Evolutionary conservation across 768 basidiomycete genomes (phyloP).

Genomic region (Lactifluus subvellereus): DNA sequence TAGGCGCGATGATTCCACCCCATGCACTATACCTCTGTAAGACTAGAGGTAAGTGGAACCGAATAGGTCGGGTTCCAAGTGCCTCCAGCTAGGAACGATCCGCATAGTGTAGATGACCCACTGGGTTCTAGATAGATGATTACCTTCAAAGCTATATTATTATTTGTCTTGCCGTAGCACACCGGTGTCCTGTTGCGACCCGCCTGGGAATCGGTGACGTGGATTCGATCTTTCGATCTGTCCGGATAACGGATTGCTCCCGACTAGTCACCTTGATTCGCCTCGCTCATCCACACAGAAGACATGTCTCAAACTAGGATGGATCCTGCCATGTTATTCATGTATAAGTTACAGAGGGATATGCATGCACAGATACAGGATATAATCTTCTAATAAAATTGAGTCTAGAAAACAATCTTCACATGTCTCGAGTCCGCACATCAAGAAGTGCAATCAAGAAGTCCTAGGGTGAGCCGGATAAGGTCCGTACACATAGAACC

Average conservation of each 20-base stretch:
- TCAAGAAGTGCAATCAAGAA: background rate
- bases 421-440: background rate
- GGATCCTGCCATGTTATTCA: background rate
- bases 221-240: too few relatives aligned
- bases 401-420: background rate
- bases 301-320: background rate
- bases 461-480: too few relatives aligned
- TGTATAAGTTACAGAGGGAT: background rate
- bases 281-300: background rate
- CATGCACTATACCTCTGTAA: background rate
- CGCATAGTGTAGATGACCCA: too few relatives aligned
- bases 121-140: too few relatives aligned
- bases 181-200: too few relatives aligned
- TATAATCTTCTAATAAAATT: background rate
- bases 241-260: background rate
- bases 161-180: background rate
- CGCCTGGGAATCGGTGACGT: too few relatives aligned
- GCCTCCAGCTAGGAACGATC: too few relatives aligned
- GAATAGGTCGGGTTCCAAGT: too few relatives aligned
- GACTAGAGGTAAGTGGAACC: background rate
- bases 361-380: background rate
- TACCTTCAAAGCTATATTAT: background rate
- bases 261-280: background rate
- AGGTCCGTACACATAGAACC: background rate
- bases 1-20: background rate